Evolutionary conservation across 768 basidiomycete genomes (phyloP), one percentile per base, ranked within the genome.

Genomic region (Auricularia sp.): DNA sequence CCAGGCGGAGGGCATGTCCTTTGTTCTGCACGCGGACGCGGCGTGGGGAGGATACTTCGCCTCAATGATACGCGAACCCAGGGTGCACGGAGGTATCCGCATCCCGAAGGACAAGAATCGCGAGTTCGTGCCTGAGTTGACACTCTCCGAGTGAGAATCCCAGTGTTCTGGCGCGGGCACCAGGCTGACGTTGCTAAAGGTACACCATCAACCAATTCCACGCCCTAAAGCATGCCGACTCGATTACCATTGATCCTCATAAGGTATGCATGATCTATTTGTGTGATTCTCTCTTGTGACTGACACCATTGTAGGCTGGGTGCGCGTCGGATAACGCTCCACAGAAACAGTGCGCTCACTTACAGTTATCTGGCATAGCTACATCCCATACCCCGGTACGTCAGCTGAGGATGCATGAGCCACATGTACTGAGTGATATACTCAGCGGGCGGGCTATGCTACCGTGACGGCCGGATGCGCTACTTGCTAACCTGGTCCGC

Each of bases 1-100:
- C 34, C 69, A 70, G 61, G 63, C 59, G 29, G 68, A 69, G 47
- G 79, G 79, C 0, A 68, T 81, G 14, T 72, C 69, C 1, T 81
- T 81, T 66, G 42, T 79, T 21, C 65, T 81, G 4, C 80, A 81
- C 62, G 77, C 74, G 18, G 80, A 82, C 64, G 80, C 76, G 5
- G 80, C 80, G 1, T 81, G 80, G 59, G 59, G 59, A 18, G 37
- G 59, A 8, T 61, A 34, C 59, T 61, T 61, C 37, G 47, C 47
- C 47, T 13, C 11, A 8, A 51, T 51, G 47, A 51, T 51, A 13
- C 47, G 47, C 21, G 47, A 51, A 10, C 47, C 47, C 47, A 6
- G 21, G 18, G 18, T 10, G 14, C 8, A 16, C 10, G 47, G 14
- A 18, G 10, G 21, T 6, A 6, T 10, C 6, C 10, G 6, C 47